These are phyloP conservation scores for Candida ficus DNA, from an alignment of 805 yeast genomes.

Conservation along the genomic window DNA sequence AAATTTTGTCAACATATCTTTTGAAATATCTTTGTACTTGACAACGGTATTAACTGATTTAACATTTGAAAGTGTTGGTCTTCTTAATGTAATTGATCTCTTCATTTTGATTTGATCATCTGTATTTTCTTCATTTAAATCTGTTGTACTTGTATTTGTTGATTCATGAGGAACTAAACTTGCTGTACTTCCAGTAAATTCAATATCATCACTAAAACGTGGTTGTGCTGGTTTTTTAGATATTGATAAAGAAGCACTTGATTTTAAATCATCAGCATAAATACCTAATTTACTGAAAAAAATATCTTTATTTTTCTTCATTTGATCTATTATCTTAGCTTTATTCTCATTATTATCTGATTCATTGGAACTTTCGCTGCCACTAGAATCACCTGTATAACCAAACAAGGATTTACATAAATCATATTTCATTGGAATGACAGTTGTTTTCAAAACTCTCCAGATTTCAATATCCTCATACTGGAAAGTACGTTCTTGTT, in stretches of 20 bases:
- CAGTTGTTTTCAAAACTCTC: conserved; percentile 16
- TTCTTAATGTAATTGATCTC: conserved; percentile 23
- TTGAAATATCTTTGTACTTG: conserved; percentile 13
- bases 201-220: conserved; percentile 5
- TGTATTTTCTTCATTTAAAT: neutral
- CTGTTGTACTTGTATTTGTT: neutral
- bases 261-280: conserved; percentile 23
- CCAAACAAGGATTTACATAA: conserved; percentile 15
- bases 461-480: conserved; percentile 13
- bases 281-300: conserved; percentile 24
- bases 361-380: too few relatives aligned
- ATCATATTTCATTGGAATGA: conserved; percentile 21
- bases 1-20: conserved; percentile 18
- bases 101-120: conserved; percentile 10
- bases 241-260: conserved; percentile 20
- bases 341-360: neutral
- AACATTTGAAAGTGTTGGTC: conserved; percentile 1
- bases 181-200: neutral
- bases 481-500: conserved; percentile 14
- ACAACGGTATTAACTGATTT: neutral
- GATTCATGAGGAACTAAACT: too few relatives aligned
- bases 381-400: neutral
- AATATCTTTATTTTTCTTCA: conserved; percentile 16
- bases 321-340: conserved; percentile 5
- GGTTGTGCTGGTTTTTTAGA: conserved; percentile 13